Base-by-base conservation (phyloP, 2,329 filamentous ascomycete genomes). In the Teratosphaeria pseudoeucalypti region DNA sequence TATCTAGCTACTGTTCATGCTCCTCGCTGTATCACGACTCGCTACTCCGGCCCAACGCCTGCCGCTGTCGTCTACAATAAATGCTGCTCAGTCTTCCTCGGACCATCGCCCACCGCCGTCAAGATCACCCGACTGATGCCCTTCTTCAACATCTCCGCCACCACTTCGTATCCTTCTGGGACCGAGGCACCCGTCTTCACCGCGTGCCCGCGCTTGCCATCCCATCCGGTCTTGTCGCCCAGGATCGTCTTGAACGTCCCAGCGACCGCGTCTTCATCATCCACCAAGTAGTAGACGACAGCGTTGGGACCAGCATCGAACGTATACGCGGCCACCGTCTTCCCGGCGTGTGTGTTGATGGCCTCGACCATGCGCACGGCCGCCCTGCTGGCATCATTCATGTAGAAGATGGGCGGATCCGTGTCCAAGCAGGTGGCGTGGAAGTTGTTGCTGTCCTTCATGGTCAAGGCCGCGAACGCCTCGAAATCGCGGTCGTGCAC, bases 301-400 rank as follows among this genome's bases (percentile, higher is more conserved):
- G 91, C 91, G 76, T 99, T 99, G 58, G 94, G 94, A 57, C 94
- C 94, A 0, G 94, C 94, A 72, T 99, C 94, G 70, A 97, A 99
- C 0, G 94, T 99, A 75, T 99, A 99, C 3, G 94, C 94, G 3
- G 90, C 91, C 19, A 97, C 82, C 0, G 83, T 86, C 76, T 85
- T 87, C 58, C 90, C 91, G 4, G 88, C 90, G 5, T 82, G 81
- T 58, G 81, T 81, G 72, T 99, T 99, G 77, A 97, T 89, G 66
- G 86, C 82, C 78, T 99, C 91, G 34, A 96, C 92, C 16, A 90
- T 85, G 57, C 90, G 83, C 61, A 99, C 90, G 6, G 92, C 91
- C 1, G 92, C 90, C 43, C 88, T 81, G 23, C 88, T 92, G 16
- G 92, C 86, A 72, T 99, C 94, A 76, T 96, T 99, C 81, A 99